These are phyloP conservation scores for Penicillium coffeae DNA, from an alignment of 495 filamentous ascomycete genomes.

Conservation along the genomic window DNA sequence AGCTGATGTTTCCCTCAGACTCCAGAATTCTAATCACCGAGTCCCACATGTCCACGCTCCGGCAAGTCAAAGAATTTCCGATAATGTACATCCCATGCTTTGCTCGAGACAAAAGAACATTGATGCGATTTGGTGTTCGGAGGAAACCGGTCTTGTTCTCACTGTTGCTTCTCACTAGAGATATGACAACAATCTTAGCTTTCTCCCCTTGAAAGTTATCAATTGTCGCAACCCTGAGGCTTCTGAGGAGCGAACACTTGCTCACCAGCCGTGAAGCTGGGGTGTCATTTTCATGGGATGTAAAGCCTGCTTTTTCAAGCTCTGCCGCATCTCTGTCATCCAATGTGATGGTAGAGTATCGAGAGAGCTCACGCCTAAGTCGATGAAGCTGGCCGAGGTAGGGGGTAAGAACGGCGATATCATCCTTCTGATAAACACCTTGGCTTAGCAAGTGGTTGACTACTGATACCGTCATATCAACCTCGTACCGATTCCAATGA, in stretches of 20 bases:
- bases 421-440: conserved; percentile 56
- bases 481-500: conserved; percentile 64
- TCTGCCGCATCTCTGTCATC: conserved; percentile 64
- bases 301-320: conserved; percentile 53
- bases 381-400: conserved; percentile 69
- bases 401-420: conserved; percentile 79
- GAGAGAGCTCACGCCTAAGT: conserved; percentile 48
- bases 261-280: conserved; percentile 35
- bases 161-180: conserved; percentile 70
- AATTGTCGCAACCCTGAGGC: conserved; percentile 70
- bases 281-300: too few species aligned
- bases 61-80: conserved; percentile 61
- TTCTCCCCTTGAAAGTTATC: conserved; percentile 87
- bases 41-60: conserved; percentile 63
- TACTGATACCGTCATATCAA: conserved; percentile 60
- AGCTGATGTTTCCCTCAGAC: conserved; percentile 48
- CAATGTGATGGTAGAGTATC: conserved; percentile 57
- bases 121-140: conserved; percentile 72
- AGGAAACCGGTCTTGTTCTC: conserved; percentile 67
- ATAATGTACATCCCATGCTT: conserved; percentile 84
- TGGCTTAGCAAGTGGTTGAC: conserved; percentile 72
- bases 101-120: conserved; percentile 70
- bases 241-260: conserved; percentile 55
- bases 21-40: conserved; percentile 56
- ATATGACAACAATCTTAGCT: conserved; percentile 77